Evolutionary conservation across 768 basidiomycete genomes (phyloP), one percentile per base, ranked within the genome.

Genomic region (Leucocoprinus birnbaumii): DNA sequence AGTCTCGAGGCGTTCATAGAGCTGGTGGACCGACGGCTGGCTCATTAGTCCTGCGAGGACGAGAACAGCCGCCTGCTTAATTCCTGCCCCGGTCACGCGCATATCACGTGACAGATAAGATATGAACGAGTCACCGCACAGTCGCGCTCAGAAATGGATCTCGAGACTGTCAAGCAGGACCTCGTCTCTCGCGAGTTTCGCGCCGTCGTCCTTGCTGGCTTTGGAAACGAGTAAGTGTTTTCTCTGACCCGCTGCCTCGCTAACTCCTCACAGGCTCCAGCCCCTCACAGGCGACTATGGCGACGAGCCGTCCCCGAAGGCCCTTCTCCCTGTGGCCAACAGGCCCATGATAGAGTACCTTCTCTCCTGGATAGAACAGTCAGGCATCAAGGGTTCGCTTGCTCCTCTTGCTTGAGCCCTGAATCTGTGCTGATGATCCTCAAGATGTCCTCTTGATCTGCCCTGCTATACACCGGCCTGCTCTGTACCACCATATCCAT

Each of bases 391-490:
- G 75, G 92, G 94, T 89, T 63, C 13, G 56, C 44, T 53, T 9
- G 47, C 47, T 14, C 56, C 3, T 34, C 48, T 25, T 21, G 47
- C 27, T 40, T 27, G 16, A 43, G 58, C 49, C n/a, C n/a, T n/a
- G n/a, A 56, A 56, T 56, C 49, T 58, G 45, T 54, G 40, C 42
- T 31, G 45, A 46, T 53, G 37, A 49, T 43, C 55, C 27, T 38
- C 45, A 18, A 96, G 94, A 96, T 66, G 86, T 95, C 24, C 79
- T 96, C 14, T 75, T 97, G 40, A 85, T 97, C 58, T 94, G 91
- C 62, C 93, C 94, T 19, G 70, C 84, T 11, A 74, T 82, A 9
- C 92, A 94, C 64, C 84, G 88, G 8, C 73, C 82, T 1, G 76
- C 84, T 2, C 83, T 97, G 62, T 86, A 90, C 25, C 87, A 95